Conservation (phyloP, 2,329 filamentous ascomycete species). For the Didymosphaeria variabile region DNA sequence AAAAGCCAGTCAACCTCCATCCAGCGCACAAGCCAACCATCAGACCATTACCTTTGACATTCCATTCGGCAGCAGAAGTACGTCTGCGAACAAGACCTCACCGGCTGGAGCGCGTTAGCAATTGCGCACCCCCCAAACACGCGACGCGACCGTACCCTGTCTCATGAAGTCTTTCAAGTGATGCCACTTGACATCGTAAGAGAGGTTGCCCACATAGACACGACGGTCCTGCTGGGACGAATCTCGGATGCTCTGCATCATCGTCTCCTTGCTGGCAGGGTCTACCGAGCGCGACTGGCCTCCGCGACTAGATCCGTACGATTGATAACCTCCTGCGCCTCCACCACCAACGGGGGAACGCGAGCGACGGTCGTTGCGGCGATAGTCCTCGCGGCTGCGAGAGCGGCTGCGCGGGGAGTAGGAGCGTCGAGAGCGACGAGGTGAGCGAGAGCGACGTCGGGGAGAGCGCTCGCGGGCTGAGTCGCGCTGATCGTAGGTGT, state of each 20-base stretch:
- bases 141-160: conserved; percentile 73
- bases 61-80: conserved; percentile 99
- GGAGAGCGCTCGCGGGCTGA: conserved; percentile 66
- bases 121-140: conserved; percentile 43
- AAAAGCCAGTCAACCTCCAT: conserved; percentile 99
- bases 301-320: conserved; percentile 63
- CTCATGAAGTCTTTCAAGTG: conserved; percentile 99
- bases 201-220: conserved; percentile 98
- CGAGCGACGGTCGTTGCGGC: conserved; percentile 63
- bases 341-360: conserved; percentile 86
- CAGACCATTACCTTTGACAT: conserved; percentile 99
- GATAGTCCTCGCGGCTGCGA: conserved; percentile 72
- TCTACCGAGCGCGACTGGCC: conserved; percentile 73
- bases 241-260: conserved; percentile 94
- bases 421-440: conserved; percentile 65
- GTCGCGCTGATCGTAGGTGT: conserved; percentile 49
- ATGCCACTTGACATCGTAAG: conserved; percentile 99
- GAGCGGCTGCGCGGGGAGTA: conserved; percentile 74
- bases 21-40: conserved; percentile 76
- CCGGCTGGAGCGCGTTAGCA: conserved; percentile 73
- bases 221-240: conserved; percentile 98
- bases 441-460: conserved; percentile 66
- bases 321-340: conserved; percentile 74
- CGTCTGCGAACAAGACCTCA: conserved; percentile 99
- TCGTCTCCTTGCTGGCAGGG: conserved; percentile 84